Evolutionary conservation across 2,329 filamentous ascomycete genomes (phyloP).

Genomic region (Aspergillus versicolor): DNA sequence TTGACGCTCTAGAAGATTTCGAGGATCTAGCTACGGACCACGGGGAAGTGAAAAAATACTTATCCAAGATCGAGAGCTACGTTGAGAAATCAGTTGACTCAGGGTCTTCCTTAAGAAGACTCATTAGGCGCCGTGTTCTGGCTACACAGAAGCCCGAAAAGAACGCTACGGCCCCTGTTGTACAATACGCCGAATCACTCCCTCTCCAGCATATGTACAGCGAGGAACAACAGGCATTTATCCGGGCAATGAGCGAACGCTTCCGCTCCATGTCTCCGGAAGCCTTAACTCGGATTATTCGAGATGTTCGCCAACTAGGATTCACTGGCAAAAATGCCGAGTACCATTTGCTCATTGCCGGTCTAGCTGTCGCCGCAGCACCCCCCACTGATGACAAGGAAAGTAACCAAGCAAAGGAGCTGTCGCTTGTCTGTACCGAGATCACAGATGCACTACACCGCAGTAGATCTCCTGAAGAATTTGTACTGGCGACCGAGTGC

Average conservation of each 20-base stretch:
- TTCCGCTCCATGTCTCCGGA: slow-evolving; percentile 35
- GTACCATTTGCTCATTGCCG: slow-evolving; percentile 37
- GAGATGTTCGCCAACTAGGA: slow-evolving; percentile 30
- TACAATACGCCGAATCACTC: slow-evolving; percentile 37
- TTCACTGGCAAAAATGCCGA: slow-evolving; percentile 28
- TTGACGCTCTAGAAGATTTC: slow-evolving; percentile 41
- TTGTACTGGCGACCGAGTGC: slow-evolving; percentile 41
- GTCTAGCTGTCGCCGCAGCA: slow-evolving; percentile 35
- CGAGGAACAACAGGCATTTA: slow-evolving; percentile 38
- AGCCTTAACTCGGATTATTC: slow-evolving; percentile 30
- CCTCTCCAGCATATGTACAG: slow-evolving; percentile 37
- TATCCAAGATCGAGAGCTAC: slow-evolving; percentile 37
- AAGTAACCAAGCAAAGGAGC: slow-evolving; percentile 31
- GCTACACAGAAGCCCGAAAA: slow-evolving; percentile 29
- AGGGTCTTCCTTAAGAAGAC: slow-evolving; percentile 25
- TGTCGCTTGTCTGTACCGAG: slow-evolving; percentile 38
- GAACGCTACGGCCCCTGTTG: slow-evolving; percentile 27
- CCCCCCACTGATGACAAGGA: slow-evolving; percentile 40
- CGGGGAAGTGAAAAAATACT: slow-evolving; percentile 34
- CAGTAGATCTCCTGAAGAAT: slow-evolving; percentile 37
- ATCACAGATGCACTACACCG: slow-evolving; percentile 30
- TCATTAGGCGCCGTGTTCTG: slow-evolving; percentile 37
- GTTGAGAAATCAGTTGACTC: slow-evolving; percentile 35
- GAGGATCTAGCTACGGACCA: slow-evolving; percentile 36
- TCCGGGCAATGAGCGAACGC: slow-evolving; percentile 34